Evolutionary conservation across 2,329 filamentous ascomycete genomes (phyloP), one percentile per base, ranked within the genome.

Genomic region (Ophiostoma sp.): DNA sequence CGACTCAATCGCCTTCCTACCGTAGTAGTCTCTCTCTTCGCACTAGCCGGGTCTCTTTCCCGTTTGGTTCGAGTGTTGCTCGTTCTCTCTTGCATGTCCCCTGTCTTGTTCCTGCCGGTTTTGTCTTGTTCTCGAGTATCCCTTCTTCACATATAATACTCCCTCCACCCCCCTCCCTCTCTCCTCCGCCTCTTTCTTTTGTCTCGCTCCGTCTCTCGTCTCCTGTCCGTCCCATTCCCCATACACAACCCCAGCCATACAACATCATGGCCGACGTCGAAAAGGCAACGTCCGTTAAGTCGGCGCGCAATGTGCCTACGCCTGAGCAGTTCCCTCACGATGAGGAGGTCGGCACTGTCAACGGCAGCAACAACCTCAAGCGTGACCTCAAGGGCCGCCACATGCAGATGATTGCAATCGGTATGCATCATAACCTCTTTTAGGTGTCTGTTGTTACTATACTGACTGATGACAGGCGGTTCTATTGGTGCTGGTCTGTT

Each of bases 401-500:
- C 72, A 80, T 82, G 79, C 81, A 83, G 72, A 82, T 83, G 81
- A 82, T 83, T 74, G 81, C 81, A 71, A 80, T 83, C 67, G 80
- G 80, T 81, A 76, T 66, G 79, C 17, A 44, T 48, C 5, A 31
- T 3, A 31, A 20, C 35, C 3, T 60, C 10, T 13, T 7, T 15
- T 23, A 3, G 17, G 20, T 52, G 17, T n/a, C 17, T 39, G 7
- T 41, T 60, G 4, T 23, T 20, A 8, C 23, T 33, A 39, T 64
- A 35, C 60, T 64, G n/a, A 64, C 15, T 1, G 4, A 69, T 80
- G 1, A 67, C 13, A 67, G 80, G 80, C 69, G 81, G 81, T 75
- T 79, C 81, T 17, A 82, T 83, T 67, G 81, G 81, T 71, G 81
- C 81, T 73, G 90, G 90, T 81, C 83, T 92, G 11, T 92, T 92